These are phyloP conservation scores for Apium graveolens DNA, from an alignment of 129 eudicot species.

Conservation along the genomic window DNA sequence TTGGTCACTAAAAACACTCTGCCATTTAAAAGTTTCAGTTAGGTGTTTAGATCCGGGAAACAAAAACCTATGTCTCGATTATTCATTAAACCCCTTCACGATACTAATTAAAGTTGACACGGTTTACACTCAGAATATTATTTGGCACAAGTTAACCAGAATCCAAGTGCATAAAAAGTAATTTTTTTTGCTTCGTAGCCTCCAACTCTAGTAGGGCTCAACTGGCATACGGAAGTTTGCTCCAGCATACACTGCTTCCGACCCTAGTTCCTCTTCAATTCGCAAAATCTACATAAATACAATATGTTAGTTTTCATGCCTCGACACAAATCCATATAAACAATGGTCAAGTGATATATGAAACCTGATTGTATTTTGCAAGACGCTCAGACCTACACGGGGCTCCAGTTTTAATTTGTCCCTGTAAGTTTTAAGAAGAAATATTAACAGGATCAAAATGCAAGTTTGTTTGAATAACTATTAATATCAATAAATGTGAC, in stretches of 20 bases:
- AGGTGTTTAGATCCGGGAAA: background rate
- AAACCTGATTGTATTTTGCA: constrained; percentile 81
- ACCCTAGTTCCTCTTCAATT: constrained; percentile 87
- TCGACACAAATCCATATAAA: background rate
- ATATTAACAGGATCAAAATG: background rate
- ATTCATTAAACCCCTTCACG: too few species aligned
- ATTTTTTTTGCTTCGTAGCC: background rate
- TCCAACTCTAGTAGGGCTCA: constrained; percentile 62
- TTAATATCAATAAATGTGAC: background rate
- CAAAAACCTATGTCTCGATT: constrained; percentile 1
- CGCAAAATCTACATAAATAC: constrained; percentile 47
- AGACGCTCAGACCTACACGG: constrained; percentile 99
- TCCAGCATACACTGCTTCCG: constrained; percentile 90
- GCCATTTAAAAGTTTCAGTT: background rate
- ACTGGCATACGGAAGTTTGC: constrained; percentile 84
- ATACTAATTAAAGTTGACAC: background rate
- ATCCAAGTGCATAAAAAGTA: background rate
- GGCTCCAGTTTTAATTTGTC: constrained; percentile 96
- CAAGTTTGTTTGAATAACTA: background rate
- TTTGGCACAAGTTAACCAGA: background rate
- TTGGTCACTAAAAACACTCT: background rate
- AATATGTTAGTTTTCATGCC: background rate
- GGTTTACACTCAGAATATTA: background rate
- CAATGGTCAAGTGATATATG: background rate
- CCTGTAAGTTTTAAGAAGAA: constrained; percentile 28